Evolutionary conservation across 2,329 filamentous ascomycete genomes (phyloP).

Genomic region (Akanthomyces muscarius): DNA sequence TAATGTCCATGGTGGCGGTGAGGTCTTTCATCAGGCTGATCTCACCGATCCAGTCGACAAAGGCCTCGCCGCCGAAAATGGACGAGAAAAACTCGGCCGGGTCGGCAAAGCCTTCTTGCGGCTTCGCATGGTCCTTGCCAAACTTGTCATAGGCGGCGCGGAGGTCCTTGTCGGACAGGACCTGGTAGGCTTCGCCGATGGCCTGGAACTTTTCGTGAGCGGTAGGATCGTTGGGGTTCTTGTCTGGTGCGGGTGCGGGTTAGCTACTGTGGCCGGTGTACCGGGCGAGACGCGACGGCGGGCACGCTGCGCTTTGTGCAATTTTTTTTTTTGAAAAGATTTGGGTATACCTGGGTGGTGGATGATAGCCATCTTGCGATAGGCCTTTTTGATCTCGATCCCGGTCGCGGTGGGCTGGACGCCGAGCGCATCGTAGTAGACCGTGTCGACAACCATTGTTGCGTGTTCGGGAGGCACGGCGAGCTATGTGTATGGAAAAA

Average conservation of each 20-base stretch:
- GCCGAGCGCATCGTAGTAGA: constrained; percentile 83
- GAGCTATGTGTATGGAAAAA: background rate
- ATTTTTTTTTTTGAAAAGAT: background rate
- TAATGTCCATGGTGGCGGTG: constrained; percentile 97
- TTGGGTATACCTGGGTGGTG: constrained; percentile 72
- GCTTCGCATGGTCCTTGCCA: constrained; percentile 92
- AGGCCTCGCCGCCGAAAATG: constrained; percentile 96
- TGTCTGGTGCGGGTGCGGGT: constrained; percentile 55
- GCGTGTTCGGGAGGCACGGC: constrained; percentile 16
- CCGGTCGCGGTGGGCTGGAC: constrained; percentile 81
- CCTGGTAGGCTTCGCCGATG: constrained; percentile 70
- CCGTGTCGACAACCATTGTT: constrained; percentile 80
- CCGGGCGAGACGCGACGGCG: background rate
- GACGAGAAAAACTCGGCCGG: constrained; percentile 96
- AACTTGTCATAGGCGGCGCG: constrained; percentile 93
- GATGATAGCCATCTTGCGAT: constrained; percentile 89
- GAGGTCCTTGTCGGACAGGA: constrained; percentile 82
- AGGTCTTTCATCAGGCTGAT: constrained; percentile 98
- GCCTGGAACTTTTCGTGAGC: constrained; percentile 93
- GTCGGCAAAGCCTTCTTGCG: constrained; percentile 88
- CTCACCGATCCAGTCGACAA: constrained; percentile 94
- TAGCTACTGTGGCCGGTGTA: constrained; percentile 6
- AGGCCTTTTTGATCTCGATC: constrained; percentile 95
- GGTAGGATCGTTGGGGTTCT: constrained; percentile 93
- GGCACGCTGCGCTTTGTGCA: background rate